Conservation (phyloP, 1,284 basidiomycete species). For the Malassezia psittaci region DNA sequence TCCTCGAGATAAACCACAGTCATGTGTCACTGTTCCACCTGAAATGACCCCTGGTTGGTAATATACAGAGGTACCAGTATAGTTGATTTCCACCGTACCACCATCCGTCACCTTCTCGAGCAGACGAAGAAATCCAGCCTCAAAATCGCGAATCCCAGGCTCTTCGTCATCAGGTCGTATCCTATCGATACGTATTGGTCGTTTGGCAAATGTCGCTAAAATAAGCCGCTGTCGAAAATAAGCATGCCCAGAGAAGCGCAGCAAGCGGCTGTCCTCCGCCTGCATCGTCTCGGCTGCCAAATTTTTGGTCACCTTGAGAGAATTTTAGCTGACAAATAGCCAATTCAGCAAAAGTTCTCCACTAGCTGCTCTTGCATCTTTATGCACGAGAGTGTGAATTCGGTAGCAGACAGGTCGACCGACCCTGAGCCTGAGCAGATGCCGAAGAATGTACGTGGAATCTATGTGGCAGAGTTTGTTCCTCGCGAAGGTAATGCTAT, state of each 20-base stretch:
- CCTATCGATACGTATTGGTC: slow-evolving; percentile 71
- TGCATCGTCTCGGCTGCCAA: slow-evolving; percentile 6
- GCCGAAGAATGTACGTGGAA: slow-evolving; percentile 2
- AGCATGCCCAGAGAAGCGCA: slow-evolving; percentile 64
- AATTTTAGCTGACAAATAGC: slow-evolving; percentile 8
- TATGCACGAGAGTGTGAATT: background rate
- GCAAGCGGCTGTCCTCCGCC: slow-evolving; percentile 23
- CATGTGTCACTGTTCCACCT: slow-evolving; percentile 72
- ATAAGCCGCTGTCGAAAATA: slow-evolving; percentile 76
- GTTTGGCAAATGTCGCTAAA: slow-evolving; percentile 76
- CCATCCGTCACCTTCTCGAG: slow-evolving; percentile 92
- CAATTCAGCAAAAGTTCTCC: background rate
- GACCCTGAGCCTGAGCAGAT: background rate
- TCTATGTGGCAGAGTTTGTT: slow-evolving; percentile 18
- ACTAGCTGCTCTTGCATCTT: background rate
- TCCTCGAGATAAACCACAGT: slow-evolving; percentile 73
- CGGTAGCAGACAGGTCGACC: background rate
- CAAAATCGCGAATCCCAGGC: slow-evolving; percentile 87
- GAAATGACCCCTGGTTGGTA: slow-evolving; percentile 83
- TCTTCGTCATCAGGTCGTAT: slow-evolving; percentile 86
- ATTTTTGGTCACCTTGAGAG: background rate
- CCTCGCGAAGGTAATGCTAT: slow-evolving; percentile 13
- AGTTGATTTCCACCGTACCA: slow-evolving; percentile 86
- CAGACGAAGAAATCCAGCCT: slow-evolving; percentile 78
- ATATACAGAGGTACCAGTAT: slow-evolving; percentile 58